Percentiles rank a stretch among this genome's conserved stretches.
phyloP scores from a whole-genome alignment of 306 rosid genomes.

The Malus domestica region ASM211411v1 NC_041801.1:4902001-4902500 shows the following conservation, averaged over 20 bases:
- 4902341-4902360: constrained; percentile 69
- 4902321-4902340: constrained; percentile 60
- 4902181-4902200: constrained; percentile 84
- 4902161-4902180: constrained; percentile 64
- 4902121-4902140: constrained; percentile 37
- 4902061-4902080: background rate
- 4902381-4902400: constrained; percentile 19
- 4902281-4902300: constrained; percentile 51
- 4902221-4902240: background rate
- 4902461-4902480: constrained; percentile 39
- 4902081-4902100: background rate
- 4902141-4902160: constrained; percentile 72
- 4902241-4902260: background rate
- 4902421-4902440: constrained; percentile 63
- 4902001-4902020: background rate
- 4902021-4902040: background rate
- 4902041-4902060: background rate
- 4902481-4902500: constrained; percentile 68
- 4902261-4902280: background rate
- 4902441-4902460: constrained; percentile 39
- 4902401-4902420: constrained; percentile 21
- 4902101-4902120: background rate
- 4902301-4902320: constrained; percentile 45
- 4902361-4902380: constrained; percentile 68
- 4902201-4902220: constrained; percentile 31